Evolutionary conservation across 2,329 filamentous ascomycete species (phyloP), one percentile per base, ranked within the genome.

Genomic region (Ciborinia camelliae): DNA sequence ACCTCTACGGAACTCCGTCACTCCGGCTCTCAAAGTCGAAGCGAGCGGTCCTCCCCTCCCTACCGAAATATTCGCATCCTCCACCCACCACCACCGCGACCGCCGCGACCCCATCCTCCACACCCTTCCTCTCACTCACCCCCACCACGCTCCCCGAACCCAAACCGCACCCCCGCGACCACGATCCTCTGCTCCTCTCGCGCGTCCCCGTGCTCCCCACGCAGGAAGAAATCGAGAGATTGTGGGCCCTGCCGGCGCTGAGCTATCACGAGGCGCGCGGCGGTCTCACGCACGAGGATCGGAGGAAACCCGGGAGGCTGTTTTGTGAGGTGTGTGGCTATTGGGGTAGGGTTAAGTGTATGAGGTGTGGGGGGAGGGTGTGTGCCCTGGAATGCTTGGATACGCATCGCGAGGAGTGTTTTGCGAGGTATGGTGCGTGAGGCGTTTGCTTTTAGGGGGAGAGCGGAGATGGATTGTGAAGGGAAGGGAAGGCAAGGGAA

Each of bases 251-350:
- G 9, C 86, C 89, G 60, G 86, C 89, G 54, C 77, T 92, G 62
- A 86, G 81, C 45, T 93, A 91, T 76, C 80, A 83, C 55, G 88
- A 90, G 70, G 86, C 87, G 47, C 77, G 80, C 62, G 84, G 80
- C 2, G 73, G 70, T 35, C 82, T 78, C 78, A 72, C 71, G n/a
- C 74, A 75, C 10, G 77, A 77, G 45, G 79, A 76, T 66, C 65
- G 64, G 47, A 76, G 72, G 71, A 86, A 86, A 68, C 87, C 89
- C 2, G 79, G 79, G 54, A 81, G 90, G 66, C 79, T 80, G 43
- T 94, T 93, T 75, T 94, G 90, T 76, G 88, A 89, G 73, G 86
- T 92, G 39, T 94, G 90, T 73, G 90, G 90, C 18, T 93, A 92
- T 76, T 93, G 90, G 90, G 90, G 90, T 2, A 80, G 87, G 48